These are phyloP conservation scores for Malassezia japonica DNA, from an alignment of 1,284 basidiomycete species.

Conservation along the genomic window DNA sequence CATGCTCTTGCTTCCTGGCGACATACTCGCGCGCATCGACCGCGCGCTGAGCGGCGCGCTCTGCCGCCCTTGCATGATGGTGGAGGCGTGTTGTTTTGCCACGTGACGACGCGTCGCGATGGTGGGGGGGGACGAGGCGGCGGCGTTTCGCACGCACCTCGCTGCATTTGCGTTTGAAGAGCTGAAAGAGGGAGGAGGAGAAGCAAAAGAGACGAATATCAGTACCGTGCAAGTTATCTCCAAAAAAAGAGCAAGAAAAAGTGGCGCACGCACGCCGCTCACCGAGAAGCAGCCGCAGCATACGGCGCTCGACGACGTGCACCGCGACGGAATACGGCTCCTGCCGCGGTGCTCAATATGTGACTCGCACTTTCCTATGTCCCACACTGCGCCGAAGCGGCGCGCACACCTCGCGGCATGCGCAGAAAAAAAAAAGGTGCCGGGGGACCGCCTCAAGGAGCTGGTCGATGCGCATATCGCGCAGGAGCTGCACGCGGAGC, in stretches of 20 bases:
- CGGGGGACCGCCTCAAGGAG: background rate
- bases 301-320: no score
- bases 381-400: conserved; percentile 3
- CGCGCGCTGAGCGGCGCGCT: background rate
- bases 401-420: conserved; percentile 9
- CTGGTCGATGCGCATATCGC: background rate
- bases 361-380: conserved; percentile 1
- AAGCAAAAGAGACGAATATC: no score
- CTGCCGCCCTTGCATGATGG: background rate
- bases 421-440: background rate
- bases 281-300: no score
- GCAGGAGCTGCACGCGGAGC: background rate
- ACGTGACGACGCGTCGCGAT: conserved; percentile 5
- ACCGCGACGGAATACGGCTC: conserved; percentile 1
- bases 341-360: conserved; percentile 10
- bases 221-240: no score
- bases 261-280: no score
- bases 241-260: no score
- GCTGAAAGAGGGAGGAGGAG: no score
- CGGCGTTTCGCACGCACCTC: background rate
- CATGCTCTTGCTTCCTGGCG: background rate
- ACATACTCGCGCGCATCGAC: background rate
- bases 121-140: background rate
- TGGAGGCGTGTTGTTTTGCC: background rate
- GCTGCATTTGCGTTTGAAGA: background rate